A percentile compares a stretch with the other conserved stretches of the same genome.
Conservation (phyloP, 1,284 basidiomycete genomes). For the Heterobasidion occidentale region DNA sequence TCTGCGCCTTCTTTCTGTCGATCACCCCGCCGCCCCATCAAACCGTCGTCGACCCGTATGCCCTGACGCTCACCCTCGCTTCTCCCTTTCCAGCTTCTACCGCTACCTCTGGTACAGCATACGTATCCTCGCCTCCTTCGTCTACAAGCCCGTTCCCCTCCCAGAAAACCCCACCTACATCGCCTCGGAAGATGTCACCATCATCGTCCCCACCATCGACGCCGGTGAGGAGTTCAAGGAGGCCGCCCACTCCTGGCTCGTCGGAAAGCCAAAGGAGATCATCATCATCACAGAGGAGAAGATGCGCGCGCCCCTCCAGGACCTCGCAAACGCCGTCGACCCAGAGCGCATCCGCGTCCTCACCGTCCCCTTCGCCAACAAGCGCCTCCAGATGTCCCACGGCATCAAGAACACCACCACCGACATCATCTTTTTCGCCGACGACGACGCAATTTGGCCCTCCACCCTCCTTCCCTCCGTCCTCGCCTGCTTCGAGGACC, state of each 20-base stretch:
- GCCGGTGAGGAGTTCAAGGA: constrained; percentile 92
- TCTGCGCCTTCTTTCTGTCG: background rate
- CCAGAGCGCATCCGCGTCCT: constrained; percentile 77
- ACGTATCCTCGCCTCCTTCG: constrained; percentile 65
- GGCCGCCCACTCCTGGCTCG: constrained; percentile 85
- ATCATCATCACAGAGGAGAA: constrained; percentile 91
- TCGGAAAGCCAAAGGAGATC: constrained; percentile 86
- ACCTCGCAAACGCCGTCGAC: constrained; percentile 81
- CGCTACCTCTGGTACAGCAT: constrained; percentile 89
- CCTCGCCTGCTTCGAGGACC: constrained; percentile 89
- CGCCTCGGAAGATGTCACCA: constrained; percentile 87
- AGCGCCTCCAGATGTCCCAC: constrained; percentile 87
- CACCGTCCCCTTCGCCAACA: constrained; percentile 89
- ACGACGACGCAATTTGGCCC: constrained; percentile 94
- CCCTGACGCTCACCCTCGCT: background rate
- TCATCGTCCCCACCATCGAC: constrained; percentile 92
- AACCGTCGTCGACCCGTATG: too few relatives aligned
- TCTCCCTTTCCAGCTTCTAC: constrained; percentile 51
- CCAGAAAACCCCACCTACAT: constrained; percentile 85
- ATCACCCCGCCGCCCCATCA: background rate
- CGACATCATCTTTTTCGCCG: constrained; percentile 93
- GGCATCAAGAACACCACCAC: constrained; percentile 85
- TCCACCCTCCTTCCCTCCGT: constrained; percentile 78
- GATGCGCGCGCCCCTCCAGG: constrained; percentile 81
- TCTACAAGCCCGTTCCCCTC: constrained; percentile 80